Conservation (phyloP, 2,329 filamentous ascomycete species). For the Venturia pyrina region DNA sequence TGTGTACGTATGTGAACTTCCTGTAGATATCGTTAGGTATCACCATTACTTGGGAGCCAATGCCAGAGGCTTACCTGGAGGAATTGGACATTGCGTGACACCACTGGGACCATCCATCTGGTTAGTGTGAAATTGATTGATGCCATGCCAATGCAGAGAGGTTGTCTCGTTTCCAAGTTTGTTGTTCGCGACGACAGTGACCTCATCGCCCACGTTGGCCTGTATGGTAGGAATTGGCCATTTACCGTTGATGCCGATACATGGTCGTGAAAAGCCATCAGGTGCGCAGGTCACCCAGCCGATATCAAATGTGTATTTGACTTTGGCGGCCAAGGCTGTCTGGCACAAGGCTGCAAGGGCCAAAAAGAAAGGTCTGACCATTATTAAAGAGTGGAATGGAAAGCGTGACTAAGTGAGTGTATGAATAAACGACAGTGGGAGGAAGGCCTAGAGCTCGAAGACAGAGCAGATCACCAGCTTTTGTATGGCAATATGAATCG, state of each 20-base stretch:
- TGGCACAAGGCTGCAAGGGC: slow-evolving; percentile 21
- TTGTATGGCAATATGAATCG: neutral
- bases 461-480: neutral
- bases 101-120: slow-evolving; percentile 21
- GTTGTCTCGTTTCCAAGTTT: slow-evolving; percentile 52
- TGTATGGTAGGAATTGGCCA: slow-evolving; percentile 63
- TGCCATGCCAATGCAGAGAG: slow-evolving; percentile 59
- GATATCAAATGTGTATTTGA: slow-evolving; percentile 38
- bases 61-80: slow-evolving; percentile 23
- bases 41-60: slow-evolving; percentile 53
- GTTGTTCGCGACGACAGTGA: slow-evolving; percentile 51
- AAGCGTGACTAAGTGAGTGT: neutral
- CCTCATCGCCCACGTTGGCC: slow-evolving; percentile 50
- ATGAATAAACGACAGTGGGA: neutral
- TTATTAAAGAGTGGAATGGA: neutral
- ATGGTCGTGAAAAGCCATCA: slow-evolving; percentile 49
- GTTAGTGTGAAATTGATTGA: slow-evolving; percentile 34
- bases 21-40: neutral
- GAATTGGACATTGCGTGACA: slow-evolving; percentile 9
- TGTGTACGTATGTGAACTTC: neutral
- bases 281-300: slow-evolving; percentile 47
- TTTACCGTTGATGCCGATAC: slow-evolving; percentile 66
- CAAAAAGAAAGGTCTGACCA: neutral
- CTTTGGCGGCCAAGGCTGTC: slow-evolving; percentile 14
- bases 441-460: neutral